phyloP scores from a whole-genome alignment of 148 eudicot species.

The Polygonum maritimum region DNA sequence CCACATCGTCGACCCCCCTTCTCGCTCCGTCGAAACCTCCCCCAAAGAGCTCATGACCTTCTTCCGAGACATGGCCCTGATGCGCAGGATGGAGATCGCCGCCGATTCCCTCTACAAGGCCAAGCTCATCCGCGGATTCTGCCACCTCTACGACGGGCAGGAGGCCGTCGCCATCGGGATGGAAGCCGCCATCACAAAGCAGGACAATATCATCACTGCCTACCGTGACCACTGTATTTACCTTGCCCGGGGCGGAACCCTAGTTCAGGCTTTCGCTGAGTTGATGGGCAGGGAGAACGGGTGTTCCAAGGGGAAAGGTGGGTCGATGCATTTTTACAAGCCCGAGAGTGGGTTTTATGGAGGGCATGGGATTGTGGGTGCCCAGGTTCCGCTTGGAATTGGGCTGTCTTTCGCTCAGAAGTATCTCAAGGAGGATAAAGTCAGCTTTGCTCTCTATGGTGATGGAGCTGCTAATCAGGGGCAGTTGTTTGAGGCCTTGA shows the following conservation, averaged over 20 bases:
- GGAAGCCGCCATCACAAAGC: constrained; percentile 79
- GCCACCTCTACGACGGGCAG: constrained; percentile 93
- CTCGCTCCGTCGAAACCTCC: constrained; percentile 50
- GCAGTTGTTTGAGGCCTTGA: constrained; percentile 88
- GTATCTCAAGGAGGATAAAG: constrained; percentile 70
- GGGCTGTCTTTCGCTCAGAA: constrained; percentile 95
- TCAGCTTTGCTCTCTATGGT: constrained; percentile 70
- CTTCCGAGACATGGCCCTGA: constrained; percentile 60
- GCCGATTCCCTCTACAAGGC: constrained; percentile 92
- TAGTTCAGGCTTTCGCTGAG: constrained; percentile 49
- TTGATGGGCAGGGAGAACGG: constrained; percentile 72
- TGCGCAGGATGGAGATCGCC: constrained; percentile 97
- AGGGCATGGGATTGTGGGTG: constrained; percentile 97
- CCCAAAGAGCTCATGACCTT: constrained; percentile 56
- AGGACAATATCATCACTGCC: constrained; percentile 70
- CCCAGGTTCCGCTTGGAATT: constrained; percentile 76
- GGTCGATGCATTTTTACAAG: constrained; percentile 93
- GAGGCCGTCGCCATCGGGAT: constrained; percentile 89
- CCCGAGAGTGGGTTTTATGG: constrained; percentile 76
- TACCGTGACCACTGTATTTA: constrained; percentile 82
- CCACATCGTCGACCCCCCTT: constrained; percentile 73
- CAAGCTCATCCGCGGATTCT: constrained; percentile 80
- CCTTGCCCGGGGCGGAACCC: constrained; percentile 68
- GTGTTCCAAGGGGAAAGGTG: constrained; percentile 94
- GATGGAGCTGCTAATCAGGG: constrained; percentile 99